A percentile compares a stretch with the other conserved stretches of the same genome.
phyloP scores from a whole-genome alignment of 2,329 filamentous ascomycete genomes.

The Fusarium setosum region DNA sequence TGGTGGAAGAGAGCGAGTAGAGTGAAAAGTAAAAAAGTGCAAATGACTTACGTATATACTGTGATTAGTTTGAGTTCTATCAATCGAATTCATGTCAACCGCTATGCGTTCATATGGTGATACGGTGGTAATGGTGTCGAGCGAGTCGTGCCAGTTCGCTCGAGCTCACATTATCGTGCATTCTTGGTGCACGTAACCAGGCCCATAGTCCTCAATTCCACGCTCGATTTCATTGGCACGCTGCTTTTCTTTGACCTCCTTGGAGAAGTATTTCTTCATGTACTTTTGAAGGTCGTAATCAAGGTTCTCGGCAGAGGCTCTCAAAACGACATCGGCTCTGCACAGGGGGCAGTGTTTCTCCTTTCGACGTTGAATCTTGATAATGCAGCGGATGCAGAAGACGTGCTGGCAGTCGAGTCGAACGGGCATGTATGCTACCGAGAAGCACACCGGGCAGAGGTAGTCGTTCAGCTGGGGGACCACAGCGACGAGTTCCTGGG shows the following conservation, averaged over 20 bases:
- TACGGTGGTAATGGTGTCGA: background rate
- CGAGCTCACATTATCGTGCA: conserved; percentile 69
- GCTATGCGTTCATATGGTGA: conserved; percentile 1
- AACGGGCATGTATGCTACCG: conserved; percentile 85
- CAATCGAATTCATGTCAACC: background rate
- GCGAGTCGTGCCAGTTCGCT: background rate
- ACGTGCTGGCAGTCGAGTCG: conserved; percentile 79
- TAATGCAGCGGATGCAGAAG: conserved; percentile 86
- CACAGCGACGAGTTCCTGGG: conserved; percentile 75
- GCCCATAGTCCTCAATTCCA: conserved; percentile 78
- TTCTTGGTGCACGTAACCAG: conserved; percentile 68
- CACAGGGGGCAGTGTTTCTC: conserved; percentile 82
- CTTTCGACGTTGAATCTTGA: conserved; percentile 79
- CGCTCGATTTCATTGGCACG: conserved; percentile 79
- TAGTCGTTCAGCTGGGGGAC: conserved; percentile 90
- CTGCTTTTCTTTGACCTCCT: conserved; percentile 75
- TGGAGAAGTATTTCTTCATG: conserved; percentile 80
- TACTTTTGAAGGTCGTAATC: conserved; percentile 76
- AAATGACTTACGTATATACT: conserved; percentile 12
- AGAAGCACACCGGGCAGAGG: conserved; percentile 82
- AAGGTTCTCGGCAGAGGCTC: conserved; percentile 76
- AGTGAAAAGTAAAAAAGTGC: background rate
- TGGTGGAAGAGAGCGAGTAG: background rate
- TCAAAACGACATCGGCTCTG: conserved; percentile 75
- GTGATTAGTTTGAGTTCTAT: background rate